Percentiles rank a stretch among this genome's conserved stretches.
These are phyloP conservation scores for Magnusiomyces tetraspermus DNA, from an alignment of 1,139 yeast genomes.

Conservation along the genomic window DNA sequence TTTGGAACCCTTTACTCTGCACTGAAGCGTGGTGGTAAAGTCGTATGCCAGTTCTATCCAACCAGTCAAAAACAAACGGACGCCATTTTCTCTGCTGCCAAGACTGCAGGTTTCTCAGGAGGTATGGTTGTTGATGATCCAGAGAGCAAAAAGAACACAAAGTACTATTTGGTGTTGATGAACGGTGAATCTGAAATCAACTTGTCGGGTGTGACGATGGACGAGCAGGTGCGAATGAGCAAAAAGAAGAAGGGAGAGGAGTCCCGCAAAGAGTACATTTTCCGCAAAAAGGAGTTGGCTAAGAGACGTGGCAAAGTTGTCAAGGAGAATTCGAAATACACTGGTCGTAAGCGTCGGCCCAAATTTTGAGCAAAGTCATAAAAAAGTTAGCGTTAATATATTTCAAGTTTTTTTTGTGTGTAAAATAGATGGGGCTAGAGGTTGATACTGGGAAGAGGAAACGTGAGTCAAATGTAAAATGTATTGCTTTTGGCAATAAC, in stretches of 20 bases:
- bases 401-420: too few relatives aligned
- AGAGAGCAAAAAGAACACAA: constrained; percentile 82
- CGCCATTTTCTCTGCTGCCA: constrained; percentile 71
- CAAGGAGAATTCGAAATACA: constrained; percentile 82
- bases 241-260: constrained; percentile 45
- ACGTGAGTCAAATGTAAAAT: too few relatives aligned
- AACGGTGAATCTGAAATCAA: constrained; percentile 68
- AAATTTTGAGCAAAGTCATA: too few relatives aligned
- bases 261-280: constrained; percentile 67
- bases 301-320: constrained; percentile 83
- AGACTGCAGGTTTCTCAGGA: constrained; percentile 92
- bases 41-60: constrained; percentile 95
- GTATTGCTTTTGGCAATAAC: too few relatives aligned
- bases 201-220: constrained; percentile 73
- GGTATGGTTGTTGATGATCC: constrained; percentile 92
- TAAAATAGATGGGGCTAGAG: too few relatives aligned
- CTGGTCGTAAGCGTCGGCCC: constrained; percentile 88
- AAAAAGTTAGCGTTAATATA: too few relatives aligned
- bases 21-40: constrained; percentile 88
- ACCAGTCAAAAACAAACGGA: constrained; percentile 78
- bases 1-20: constrained; percentile 84
- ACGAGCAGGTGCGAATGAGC: constrained; percentile 41
- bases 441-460: too few relatives aligned
- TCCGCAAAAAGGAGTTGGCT: constrained; percentile 89
- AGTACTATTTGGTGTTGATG: constrained; percentile 79